phyloP scores from a whole-genome alignment of 2,329 filamentous ascomycete genomes.

The Balansia obtecta region DNA sequence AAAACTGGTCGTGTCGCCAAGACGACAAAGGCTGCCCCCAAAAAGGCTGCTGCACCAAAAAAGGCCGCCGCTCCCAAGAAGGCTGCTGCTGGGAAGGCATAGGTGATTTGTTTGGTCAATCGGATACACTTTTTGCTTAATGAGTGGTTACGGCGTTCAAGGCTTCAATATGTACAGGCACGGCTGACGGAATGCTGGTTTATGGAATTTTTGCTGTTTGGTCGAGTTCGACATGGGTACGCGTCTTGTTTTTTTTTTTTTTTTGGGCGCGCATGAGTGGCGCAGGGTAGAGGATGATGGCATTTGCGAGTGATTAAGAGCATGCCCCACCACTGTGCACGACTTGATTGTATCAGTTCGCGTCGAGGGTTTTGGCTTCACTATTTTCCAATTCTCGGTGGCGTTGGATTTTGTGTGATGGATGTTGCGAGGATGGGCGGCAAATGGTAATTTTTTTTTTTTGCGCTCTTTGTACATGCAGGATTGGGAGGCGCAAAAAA shows the following conservation, averaged over 20 bases:
- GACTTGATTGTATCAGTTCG: not conserved
- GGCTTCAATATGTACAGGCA: constrained; percentile 14
- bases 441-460: constrained; percentile 2
- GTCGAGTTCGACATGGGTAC: constrained; percentile 10
- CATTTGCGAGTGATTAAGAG: constrained; percentile 6
- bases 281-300: constrained; percentile 9
- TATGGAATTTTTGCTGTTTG: constrained; percentile 9
- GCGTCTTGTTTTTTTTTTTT: constrained; percentile 13
- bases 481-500: constrained; percentile 3
- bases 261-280: constrained; percentile 9
- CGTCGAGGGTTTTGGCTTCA: not conserved
- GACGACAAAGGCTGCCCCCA: constrained; percentile 33
- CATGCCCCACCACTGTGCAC: not conserved
- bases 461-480: not conserved
- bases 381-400: not conserved
- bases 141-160: constrained; percentile 23
- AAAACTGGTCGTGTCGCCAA: constrained; percentile 80
- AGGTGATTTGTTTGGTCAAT: constrained; percentile 13
- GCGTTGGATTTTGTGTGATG: not conserved
- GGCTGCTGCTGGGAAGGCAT: constrained; percentile 30
- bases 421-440: not conserved
- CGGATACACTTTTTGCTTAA: constrained; percentile 15
- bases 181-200: constrained; percentile 9
- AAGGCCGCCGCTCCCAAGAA: constrained; percentile 34
- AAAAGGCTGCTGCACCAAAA: constrained; percentile 33